A percentile compares a stretch with the other conserved stretches of the same genome.
These are phyloP conservation scores for Periconia sp. DNA, from an alignment of 2,329 filamentous ascomycete genomes.

Conservation along the genomic window DNA sequence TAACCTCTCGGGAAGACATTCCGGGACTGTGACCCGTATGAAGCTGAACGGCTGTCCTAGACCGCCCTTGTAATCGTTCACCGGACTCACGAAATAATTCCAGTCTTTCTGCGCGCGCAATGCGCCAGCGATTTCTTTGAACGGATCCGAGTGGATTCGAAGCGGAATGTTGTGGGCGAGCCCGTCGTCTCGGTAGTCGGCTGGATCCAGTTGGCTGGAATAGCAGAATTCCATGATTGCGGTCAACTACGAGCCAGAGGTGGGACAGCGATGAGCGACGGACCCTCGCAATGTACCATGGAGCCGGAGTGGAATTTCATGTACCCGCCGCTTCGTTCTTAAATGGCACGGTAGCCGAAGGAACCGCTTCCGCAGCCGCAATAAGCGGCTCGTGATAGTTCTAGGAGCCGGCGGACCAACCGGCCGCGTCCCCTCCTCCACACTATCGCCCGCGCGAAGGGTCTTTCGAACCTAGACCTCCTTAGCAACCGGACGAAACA, in stretches of 20 bases:
- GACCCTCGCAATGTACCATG: no score
- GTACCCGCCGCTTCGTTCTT: not conserved
- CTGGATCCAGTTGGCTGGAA: slow-evolving; percentile 7
- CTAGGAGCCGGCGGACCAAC: not conserved
- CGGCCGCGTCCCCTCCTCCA: no score
- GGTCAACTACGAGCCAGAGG: not conserved
- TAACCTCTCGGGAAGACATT: slow-evolving; percentile 48
- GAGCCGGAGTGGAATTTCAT: not conserved
- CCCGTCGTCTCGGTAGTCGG: slow-evolving; percentile 9
- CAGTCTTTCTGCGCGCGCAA: slow-evolving; percentile 42
- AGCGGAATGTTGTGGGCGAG: slow-evolving; percentile 15
- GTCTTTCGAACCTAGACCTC: no score
- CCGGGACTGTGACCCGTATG: slow-evolving; percentile 42
- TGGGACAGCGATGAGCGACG: not conserved
- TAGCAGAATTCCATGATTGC: slow-evolving; percentile 11
- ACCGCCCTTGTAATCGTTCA: slow-evolving; percentile 31
- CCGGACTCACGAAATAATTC: slow-evolving; percentile 24
- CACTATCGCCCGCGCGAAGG: no score
- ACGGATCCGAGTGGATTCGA: slow-evolving; percentile 13
- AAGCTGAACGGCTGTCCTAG: slow-evolving; percentile 35
- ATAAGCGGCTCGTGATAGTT: not conserved
- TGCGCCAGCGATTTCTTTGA: slow-evolving; percentile 38
- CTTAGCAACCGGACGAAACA: no score
- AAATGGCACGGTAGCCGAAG: not conserved
- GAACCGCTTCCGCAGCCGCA: not conserved